These are phyloP conservation scores for Beauveria asiatica DNA, from an alignment of 2,329 filamentous ascomycete species.

Conservation along the genomic window DNA sequence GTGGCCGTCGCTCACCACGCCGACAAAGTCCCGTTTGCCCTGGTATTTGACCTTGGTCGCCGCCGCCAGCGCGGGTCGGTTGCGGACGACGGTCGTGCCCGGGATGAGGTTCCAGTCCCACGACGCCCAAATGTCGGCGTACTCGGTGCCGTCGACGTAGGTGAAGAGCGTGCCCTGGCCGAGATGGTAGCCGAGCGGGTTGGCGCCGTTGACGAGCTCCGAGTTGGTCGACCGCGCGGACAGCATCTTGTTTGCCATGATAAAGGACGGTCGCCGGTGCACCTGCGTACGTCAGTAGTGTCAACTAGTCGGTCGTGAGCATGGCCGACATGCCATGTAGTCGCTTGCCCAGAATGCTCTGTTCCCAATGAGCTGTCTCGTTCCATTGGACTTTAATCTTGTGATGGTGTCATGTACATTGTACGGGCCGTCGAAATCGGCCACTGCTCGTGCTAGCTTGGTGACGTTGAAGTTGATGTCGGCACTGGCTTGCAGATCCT, in stretches of 20 bases:
- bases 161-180: conserved; percentile 18
- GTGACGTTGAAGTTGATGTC: conserved; percentile 19
- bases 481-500: conserved; percentile 17
- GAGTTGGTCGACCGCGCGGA: conserved; percentile 16
- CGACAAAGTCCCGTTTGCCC: conserved; percentile 17
- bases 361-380: conserved; percentile 16
- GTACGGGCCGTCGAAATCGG: conserved; percentile 15
- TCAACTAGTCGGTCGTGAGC: too few species aligned
- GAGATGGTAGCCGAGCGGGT: conserved; percentile 17
- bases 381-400: conserved; percentile 16
- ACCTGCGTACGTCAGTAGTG: conserved; percentile 2
- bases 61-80: conserved; percentile 11
- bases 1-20: conserved; percentile 17
- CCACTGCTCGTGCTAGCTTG: conserved; percentile 15
- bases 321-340: conserved; percentile 15
- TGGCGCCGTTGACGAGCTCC: conserved; percentile 17
- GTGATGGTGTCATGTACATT: conserved; percentile 13
- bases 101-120: conserved; percentile 20
- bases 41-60: conserved; percentile 3
- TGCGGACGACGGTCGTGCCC: conserved; percentile 16
- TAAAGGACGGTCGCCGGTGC: conserved; percentile 13
- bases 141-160: conserved; percentile 18
- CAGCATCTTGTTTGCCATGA: conserved; percentile 17
- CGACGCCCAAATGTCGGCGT: conserved; percentile 17
- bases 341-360: conserved; percentile 19